Evolutionary conservation across 1,139 yeast species (phyloP), one percentile per base, ranked within the genome.

Genomic region (Geotrichum histeridarum): DNA sequence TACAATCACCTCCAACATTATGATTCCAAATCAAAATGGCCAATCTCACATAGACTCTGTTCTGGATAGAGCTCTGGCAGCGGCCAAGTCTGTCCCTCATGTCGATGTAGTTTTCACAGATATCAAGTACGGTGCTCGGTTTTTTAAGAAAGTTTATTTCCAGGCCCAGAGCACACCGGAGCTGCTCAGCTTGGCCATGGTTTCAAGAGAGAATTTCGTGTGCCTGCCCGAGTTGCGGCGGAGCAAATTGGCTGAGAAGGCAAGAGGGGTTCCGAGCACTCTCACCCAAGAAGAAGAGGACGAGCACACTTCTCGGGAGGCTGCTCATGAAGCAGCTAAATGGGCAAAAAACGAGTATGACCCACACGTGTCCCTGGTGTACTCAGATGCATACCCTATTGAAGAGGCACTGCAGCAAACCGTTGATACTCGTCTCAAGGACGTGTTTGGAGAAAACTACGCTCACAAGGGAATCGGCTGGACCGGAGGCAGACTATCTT

Each of bases 311-410:
- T 62, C 61, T 14, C 50, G 51, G n/a, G 56, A 62, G 43, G 69
- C 69, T 12, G 63, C 68, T 6, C 52, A 50, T 8, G 63, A 61
- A 47, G 78, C 79, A 0, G 68, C 66, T 31, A 71, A 68, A 8
- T 86, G 94, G 94, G 78, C 80, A 8, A 61, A 63, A 7, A 66
- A 71, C 9, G 86, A 81, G 54, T 86, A 75, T 65, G 81, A 79
- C 51, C 95, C 95, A 1, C 95, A 87, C 67, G 72, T 87, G 37
- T 84, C 91, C 9, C 70, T 87, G 56, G 84, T 82, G 4, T 87
- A 87, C 68, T 82, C 90, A 14, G 80, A 81, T 58, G 68, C 80
- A 27, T 76, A 81, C 62, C 90, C 89, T 5, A 78, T 86, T 12
- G 86, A 84, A 60, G 85, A 78, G 65, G 91, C 94, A 0, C 71